Evolutionary conservation across 495 filamentous ascomycete species (phyloP).

Genomic region (Polyplosphaeria fusca): DNA sequence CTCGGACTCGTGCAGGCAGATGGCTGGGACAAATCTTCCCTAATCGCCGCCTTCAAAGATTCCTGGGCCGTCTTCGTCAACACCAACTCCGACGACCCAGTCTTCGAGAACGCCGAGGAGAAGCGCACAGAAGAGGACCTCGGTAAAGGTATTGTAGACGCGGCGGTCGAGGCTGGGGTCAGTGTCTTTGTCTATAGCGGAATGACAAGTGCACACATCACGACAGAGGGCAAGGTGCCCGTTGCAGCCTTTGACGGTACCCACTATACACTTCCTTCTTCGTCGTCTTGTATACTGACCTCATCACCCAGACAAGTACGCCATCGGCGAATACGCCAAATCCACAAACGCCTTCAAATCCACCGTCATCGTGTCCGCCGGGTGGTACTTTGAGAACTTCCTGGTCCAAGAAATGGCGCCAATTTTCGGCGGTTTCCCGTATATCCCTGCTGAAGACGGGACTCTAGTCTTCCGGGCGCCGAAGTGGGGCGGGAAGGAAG

Average conservation of each 20-base stretch:
- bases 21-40: slow-evolving; percentile 33
- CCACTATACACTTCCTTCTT: neutral
- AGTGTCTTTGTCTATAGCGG: slow-evolving; percentile 36
- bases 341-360: slow-evolving; percentile 27
- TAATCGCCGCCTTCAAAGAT: slow-evolving; percentile 33
- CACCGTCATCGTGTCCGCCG: slow-evolving; percentile 25
- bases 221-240: slow-evolving; percentile 32
- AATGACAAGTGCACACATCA: slow-evolving; percentile 11
- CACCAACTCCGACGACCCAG: slow-evolving; percentile 40
- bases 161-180: slow-evolving; percentile 31
- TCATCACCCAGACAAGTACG: slow-evolving; percentile 29
- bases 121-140: slow-evolving; percentile 35
- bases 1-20: slow-evolving; percentile 25
- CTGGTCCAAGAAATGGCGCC: slow-evolving; percentile 28
- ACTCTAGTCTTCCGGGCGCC: slow-evolving; percentile 29
- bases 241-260: slow-evolving; percentile 37
- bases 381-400: slow-evolving; percentile 40
- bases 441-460: slow-evolving; percentile 29
- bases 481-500: slow-evolving; percentile 36
- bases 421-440: slow-evolving; percentile 39
- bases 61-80: slow-evolving; percentile 41
- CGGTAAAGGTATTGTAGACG: slow-evolving; percentile 38
- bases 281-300: neutral
- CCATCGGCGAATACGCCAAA: slow-evolving; percentile 35
- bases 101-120: slow-evolving; percentile 26